A percentile compares a stretch with the other conserved stretches of the same genome.
Evolutionary conservation across 2,329 filamentous ascomycete genomes (phyloP).

Genomic region (Bipolaris oryzae): DNA sequence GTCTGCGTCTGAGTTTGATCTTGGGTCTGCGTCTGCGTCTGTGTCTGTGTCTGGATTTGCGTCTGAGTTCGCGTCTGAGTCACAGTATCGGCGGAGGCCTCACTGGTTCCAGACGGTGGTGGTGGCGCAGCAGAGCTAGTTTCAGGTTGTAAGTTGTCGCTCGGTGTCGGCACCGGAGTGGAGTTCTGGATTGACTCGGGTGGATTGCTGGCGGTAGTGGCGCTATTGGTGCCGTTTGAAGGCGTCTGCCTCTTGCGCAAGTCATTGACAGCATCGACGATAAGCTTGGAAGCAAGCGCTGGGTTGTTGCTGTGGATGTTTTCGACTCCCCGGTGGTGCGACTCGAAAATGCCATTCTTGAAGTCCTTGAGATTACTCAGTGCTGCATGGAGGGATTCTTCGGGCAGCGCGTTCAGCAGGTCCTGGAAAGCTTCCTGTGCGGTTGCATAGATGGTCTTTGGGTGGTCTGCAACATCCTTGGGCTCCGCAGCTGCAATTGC

Average conservation of each 20-base stretch:
- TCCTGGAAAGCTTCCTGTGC: conserved; percentile 58
- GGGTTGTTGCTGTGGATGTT: conserved; percentile 67
- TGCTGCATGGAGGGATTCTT: conserved; percentile 67
- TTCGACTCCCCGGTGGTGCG: conserved; percentile 68
- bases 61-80: conserved; percentile 6
- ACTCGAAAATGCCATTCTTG: conserved; percentile 70
- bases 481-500: conserved; percentile 28
- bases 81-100: neutral
- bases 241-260: conserved; percentile 51
- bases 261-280: conserved; percentile 65
- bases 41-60: conserved; percentile 5
- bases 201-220: neutral
- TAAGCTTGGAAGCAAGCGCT: conserved; percentile 65
- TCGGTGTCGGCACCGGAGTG: conserved; percentile 10
- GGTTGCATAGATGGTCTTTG: conserved; percentile 35
- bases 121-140: conserved; percentile 8
- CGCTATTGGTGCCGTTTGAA: conserved; percentile 34
- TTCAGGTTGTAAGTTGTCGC: conserved; percentile 12
- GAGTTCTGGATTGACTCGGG: conserved; percentile 1
- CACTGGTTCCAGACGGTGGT: neutral
- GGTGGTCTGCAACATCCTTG: conserved; percentile 22
- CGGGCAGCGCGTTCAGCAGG: conserved; percentile 62
- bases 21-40: neutral
- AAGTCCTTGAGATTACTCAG: conserved; percentile 69
- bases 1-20: neutral